Percentiles rank a stretch among this genome's conserved stretches.
Conservation (phyloP, 257 asterid genomes). For the Petunia secreta region DNA sequence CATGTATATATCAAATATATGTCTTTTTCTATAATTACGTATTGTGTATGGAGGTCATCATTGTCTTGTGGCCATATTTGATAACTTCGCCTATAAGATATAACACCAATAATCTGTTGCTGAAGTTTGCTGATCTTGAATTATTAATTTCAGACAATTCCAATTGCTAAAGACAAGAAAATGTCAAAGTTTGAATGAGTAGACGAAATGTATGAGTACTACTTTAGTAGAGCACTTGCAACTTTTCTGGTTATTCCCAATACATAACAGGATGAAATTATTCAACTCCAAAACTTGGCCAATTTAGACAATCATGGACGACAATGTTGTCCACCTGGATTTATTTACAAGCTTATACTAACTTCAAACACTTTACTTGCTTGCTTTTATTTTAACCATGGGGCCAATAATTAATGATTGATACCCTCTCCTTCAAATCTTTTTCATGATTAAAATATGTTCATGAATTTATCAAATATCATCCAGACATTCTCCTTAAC, state of each 20-base stretch:
- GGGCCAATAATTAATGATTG: background rate
- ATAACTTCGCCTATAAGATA: conserved; percentile 12
- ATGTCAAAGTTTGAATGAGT: conserved; percentile 14
- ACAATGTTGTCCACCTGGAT: background rate
- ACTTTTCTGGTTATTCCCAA: background rate
- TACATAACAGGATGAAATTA: background rate
- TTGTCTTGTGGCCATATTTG: background rate
- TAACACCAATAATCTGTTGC: background rate
- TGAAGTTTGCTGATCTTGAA: conserved; percentile 1
- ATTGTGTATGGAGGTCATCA: background rate
- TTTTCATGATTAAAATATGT: background rate
- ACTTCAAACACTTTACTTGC: background rate
- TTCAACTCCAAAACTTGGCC: background rate
- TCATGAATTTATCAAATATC: background rate
- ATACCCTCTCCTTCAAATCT: background rate
- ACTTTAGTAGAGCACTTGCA: background rate
- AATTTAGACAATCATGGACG: background rate
- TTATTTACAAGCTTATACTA: background rate
- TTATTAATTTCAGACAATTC: background rate
- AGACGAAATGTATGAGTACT: background rate
- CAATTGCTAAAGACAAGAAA: conserved; percentile 5
- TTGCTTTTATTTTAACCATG: background rate
- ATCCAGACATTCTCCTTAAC: background rate
- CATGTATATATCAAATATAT: too few species aligned
- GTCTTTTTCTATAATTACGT: background rate